These are phyloP conservation scores for Plasmodium ovale DNA, from an alignment of 169 alveolate genomes.

Conservation along the genomic window DNA sequence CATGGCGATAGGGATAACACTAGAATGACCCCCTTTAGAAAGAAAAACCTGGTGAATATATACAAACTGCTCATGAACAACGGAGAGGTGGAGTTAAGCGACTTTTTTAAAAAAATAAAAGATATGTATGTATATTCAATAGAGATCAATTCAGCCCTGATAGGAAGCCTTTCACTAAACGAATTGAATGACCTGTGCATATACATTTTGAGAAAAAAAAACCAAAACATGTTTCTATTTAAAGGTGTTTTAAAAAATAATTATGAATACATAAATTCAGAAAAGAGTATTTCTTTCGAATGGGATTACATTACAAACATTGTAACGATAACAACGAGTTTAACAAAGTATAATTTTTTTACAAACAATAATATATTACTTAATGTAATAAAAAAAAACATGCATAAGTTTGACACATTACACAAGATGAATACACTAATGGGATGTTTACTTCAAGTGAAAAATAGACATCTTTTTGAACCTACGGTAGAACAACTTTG, in stretches of 20 bases:
- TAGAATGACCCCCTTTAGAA: neutral
- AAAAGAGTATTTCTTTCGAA: neutral
- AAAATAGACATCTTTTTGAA: slow-evolving; percentile 9
- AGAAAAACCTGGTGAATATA: slow-evolving; percentile 35
- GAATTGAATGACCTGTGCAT: slow-evolving; percentile 64
- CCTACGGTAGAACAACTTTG: neutral
- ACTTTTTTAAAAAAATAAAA: slow-evolving; percentile 47
- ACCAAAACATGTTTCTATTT: slow-evolving; percentile 39
- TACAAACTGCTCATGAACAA: slow-evolving; percentile 50
- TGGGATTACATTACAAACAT: slow-evolving; percentile 35
- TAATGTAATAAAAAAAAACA: slow-evolving; percentile 29
- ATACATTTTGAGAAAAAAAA: slow-evolving; percentile 51
- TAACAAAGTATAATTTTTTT: slow-evolving; percentile 49
- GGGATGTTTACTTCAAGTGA: slow-evolving; percentile 6
- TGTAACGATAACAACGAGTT: slow-evolving; percentile 14
- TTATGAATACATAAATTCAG: slow-evolving; percentile 32
- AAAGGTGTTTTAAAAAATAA: slow-evolving; percentile 27
- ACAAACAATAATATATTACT: slow-evolving; percentile 17
- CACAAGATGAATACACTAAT: slow-evolving; percentile 27
- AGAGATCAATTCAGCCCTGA: slow-evolving; percentile 20
- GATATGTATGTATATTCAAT: slow-evolving; percentile 47
- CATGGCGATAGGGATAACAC: neutral
- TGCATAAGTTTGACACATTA: slow-evolving; percentile 23
- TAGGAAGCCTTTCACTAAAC: slow-evolving; percentile 32
- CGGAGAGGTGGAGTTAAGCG: slow-evolving; percentile 8